These are phyloP conservation scores for Ustilago xerochloae DNA, from an alignment of 1,284 basidiomycete genomes.

Conservation along the genomic window DNA sequence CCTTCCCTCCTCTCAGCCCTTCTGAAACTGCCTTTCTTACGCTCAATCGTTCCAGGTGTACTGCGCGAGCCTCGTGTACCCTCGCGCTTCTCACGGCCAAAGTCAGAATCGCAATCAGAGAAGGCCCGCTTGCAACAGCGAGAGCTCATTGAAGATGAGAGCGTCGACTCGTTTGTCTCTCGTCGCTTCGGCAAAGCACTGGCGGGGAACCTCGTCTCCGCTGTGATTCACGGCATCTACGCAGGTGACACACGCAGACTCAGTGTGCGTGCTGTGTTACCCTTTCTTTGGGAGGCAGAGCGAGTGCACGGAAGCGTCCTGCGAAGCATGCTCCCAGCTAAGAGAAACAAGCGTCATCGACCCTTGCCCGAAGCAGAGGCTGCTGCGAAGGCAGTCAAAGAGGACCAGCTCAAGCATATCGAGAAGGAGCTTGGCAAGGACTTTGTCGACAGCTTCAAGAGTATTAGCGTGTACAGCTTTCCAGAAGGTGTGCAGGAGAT, in stretches of 20 bases:
- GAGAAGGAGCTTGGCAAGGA: conserved; percentile 70
- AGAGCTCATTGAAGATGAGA: conserved; percentile 75
- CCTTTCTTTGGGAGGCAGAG: conserved; percentile 78
- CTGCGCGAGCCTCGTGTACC: conserved; percentile 74
- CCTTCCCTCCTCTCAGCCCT: conserved; percentile 66
- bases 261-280: conserved; percentile 82
- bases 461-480: conserved; percentile 82
- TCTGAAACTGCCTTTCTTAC: conserved; percentile 57
- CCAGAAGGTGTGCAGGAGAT: conserved; percentile 80
- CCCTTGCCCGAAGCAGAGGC: conserved; percentile 24
- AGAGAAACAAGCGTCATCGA: conserved; percentile 45
- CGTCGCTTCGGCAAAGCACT: conserved; percentile 80
- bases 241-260: conserved; percentile 82
- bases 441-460: conserved; percentile 72
- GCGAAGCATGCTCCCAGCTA: conserved; percentile 73
- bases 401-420: conserved; percentile 42
- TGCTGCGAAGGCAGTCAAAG: conserved; percentile 17
- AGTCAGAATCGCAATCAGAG: conserved; percentile 63
- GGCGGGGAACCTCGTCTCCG: conserved; percentile 81
- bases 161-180: conserved; percentile 80
- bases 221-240: conserved; percentile 92
- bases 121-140: conserved; percentile 53
- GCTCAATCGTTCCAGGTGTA: conserved; percentile 44
- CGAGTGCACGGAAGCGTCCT: conserved; percentile 78
- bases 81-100: conserved; percentile 67